These are phyloP conservation scores for Cokeromyces recurvatus DNA, from an alignment of 371 early-diverging fungal genomes.

Conservation along the genomic window DNA sequence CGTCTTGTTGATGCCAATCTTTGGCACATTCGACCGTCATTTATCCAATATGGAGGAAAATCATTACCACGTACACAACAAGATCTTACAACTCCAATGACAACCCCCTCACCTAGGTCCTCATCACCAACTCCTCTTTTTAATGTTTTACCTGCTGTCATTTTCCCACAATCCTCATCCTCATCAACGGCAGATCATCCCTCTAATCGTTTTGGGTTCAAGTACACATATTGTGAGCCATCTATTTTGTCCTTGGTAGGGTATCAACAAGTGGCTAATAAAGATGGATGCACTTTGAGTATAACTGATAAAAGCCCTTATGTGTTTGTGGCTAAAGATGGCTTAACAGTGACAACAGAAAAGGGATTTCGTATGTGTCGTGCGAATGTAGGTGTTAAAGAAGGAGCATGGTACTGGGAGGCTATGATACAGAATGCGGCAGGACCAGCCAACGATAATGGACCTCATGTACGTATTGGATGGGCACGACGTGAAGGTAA, in stretches of 20 bases:
- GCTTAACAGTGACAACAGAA: slow-evolving; percentile 57
- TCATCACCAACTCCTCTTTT: slow-evolving; percentile 26
- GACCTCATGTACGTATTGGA: slow-evolving; percentile 65
- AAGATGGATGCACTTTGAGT: slow-evolving; percentile 50
- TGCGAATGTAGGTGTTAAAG: slow-evolving; percentile 62
- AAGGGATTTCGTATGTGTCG: slow-evolving; percentile 70
- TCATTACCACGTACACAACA: slow-evolving; percentile 7
- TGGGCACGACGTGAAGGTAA: slow-evolving; percentile 68
- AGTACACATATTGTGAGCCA: slow-evolving; percentile 59
- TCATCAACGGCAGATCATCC: slow-evolving; percentile 34
- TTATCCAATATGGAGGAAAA: slow-evolving; percentile 13
- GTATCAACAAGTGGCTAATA: slow-evolving; percentile 50
- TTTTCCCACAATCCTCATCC: slow-evolving; percentile 8
- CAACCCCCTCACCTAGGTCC: slow-evolving; percentile 24
- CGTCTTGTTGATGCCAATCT: slow-evolving; percentile 55
- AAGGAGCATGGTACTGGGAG: slow-evolving; percentile 71
- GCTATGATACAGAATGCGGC: slow-evolving; percentile 47
- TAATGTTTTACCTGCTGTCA: slow-evolving; percentile 21
- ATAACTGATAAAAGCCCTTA: slow-evolving; percentile 63
- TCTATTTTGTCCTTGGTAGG: slow-evolving; percentile 46
- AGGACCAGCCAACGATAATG: slow-evolving; percentile 34
- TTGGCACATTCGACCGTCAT: slow-evolving; percentile 60
- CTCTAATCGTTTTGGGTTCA: slow-evolving; percentile 56
- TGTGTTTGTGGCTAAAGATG: slow-evolving; percentile 58
- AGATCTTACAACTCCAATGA: not conserved